Evolutionary conservation across 108 stramenopile species (phyloP).

Genomic region (Pseudonitzschia delicatissima): DNA sequence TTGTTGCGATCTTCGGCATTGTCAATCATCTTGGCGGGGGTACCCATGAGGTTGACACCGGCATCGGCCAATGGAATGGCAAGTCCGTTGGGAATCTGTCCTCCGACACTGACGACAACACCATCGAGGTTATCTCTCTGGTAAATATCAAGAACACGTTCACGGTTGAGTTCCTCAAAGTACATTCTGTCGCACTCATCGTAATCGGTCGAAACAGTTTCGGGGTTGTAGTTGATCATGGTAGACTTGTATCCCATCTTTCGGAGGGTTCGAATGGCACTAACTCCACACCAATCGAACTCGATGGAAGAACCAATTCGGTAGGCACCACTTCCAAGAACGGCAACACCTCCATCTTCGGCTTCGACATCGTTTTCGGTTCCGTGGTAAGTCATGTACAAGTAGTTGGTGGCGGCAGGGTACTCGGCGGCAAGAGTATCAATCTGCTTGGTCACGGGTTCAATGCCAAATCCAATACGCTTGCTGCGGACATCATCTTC

Average conservation of each 20-base stretch:
- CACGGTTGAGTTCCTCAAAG: conserved; percentile 95
- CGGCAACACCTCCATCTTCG: conserved; percentile 87
- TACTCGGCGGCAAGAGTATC: conserved; percentile 99
- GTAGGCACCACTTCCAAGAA: conserved; percentile 97
- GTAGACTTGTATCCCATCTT: conserved; percentile 85
- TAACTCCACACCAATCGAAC: conserved; percentile 99
- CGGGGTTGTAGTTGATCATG: conserved; percentile 99
- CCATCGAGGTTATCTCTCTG: conserved; percentile 83
- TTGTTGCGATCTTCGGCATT: conserved; percentile 96
- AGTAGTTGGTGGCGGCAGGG: conserved; percentile 97
- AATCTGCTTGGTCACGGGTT: conserved; percentile 95
- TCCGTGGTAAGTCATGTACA: conserved; percentile 97
- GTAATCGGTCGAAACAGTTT: conserved; percentile 99
- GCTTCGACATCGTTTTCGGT: conserved; percentile 85
- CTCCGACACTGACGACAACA: conserved; percentile 92
- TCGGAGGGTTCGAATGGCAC: conserved; percentile 91
- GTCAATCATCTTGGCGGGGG: conserved; percentile 93
- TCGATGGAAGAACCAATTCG: conserved; percentile 97
- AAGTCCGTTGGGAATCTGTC: conserved; percentile 96
- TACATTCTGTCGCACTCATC: conserved; percentile 99
- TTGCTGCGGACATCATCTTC: conserved; percentile 76
- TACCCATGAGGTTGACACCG: conserved; percentile 94
- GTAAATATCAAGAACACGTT: conserved; percentile 96
- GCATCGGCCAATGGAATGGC: conserved; percentile 88
- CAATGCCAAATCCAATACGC: conserved; percentile 65